Evolutionary conservation across 257 asterid species (phyloP).

Genomic region (Agastache rugosa): DNA sequence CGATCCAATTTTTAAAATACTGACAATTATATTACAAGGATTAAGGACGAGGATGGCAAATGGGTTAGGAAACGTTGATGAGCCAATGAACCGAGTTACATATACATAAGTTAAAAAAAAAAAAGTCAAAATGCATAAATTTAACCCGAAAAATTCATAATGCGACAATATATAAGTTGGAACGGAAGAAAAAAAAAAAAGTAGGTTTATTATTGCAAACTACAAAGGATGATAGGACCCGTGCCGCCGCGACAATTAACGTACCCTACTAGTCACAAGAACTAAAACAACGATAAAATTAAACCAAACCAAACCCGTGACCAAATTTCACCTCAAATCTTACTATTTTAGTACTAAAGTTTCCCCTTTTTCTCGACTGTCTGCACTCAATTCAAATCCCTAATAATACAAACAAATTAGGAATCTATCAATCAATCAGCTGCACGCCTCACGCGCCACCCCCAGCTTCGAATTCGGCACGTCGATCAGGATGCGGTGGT

Average conservation of each 20-base stretch:
- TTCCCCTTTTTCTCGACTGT: background rate
- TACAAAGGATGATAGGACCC: background rate
- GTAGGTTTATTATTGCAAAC: background rate
- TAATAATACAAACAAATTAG: background rate
- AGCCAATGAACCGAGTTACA: no score
- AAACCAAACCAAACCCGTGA: no score
- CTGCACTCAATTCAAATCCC: background rate
- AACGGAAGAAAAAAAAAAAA: no score
- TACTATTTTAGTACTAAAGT: background rate
- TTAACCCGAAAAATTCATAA: no score
- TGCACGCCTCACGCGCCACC: conserved; percentile 71
- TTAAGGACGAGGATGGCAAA: no score
- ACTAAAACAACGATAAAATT: background rate
- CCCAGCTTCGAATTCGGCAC: conserved; percentile 59
- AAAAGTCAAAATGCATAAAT: no score
- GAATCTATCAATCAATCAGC: conserved; percentile 32
- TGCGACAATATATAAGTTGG: no score
- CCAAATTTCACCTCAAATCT: background rate
- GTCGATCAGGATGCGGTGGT: conserved; percentile 76
- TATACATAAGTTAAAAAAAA: no score
- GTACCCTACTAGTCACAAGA: background rate
- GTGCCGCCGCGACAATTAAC: background rate
- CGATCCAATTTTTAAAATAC: no score
- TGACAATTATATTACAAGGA: no score
- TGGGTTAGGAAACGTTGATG: no score